Base-by-base conservation (phyloP, 306 rosid genomes). In the Castanea crenata region DNA sequence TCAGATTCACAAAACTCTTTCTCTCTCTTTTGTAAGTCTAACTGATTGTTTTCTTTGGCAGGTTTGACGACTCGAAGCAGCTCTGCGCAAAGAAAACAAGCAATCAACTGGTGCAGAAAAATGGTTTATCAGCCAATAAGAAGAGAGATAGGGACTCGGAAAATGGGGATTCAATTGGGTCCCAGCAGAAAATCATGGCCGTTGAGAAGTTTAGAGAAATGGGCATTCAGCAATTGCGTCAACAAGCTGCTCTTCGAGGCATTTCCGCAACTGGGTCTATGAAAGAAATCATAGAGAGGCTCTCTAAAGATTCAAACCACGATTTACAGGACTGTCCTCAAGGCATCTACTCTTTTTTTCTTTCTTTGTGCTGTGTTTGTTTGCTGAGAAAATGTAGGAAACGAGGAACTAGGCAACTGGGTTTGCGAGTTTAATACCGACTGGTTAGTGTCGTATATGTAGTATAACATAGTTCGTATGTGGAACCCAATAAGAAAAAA, bases 11-110 rank as follows among this genome's bases (percentile, higher is more conserved):
- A 27, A 4, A 16, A 31, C 35, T 32, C 7, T 64, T 5, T 20
- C 13, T 32, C 21, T 9, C 21, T 38, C 59, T 13, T 29, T 7
- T 41, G 11, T 38, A 14, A 21, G 13, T 65, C 71, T 41, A 41
- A 32, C 57, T 63, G 19, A 35, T 14, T 5, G 62, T 52, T 69
- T 62, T 34, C 71, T 34, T 38, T 38, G 78, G 4, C 86, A 92
- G 99, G 86, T 95, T 1, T 86, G 87, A 46, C 79, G 98, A 55
- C 89, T 91, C 41, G 85, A 88, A 74, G 73, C 89, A 1, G 93
- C 96, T 51, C 58, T 89, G 77, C 92, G 85, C 38, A 51, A 84
- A 78, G 91, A 90, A 79, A 78, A 23, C 41, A 74, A 44, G 70
- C 69, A 52, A 27, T 19, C 74, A n/a, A 1, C 75, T 0, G 81